Conservation (phyloP, 1,284 basidiomycete species). For the Ganoderma multipileum region DNA sequence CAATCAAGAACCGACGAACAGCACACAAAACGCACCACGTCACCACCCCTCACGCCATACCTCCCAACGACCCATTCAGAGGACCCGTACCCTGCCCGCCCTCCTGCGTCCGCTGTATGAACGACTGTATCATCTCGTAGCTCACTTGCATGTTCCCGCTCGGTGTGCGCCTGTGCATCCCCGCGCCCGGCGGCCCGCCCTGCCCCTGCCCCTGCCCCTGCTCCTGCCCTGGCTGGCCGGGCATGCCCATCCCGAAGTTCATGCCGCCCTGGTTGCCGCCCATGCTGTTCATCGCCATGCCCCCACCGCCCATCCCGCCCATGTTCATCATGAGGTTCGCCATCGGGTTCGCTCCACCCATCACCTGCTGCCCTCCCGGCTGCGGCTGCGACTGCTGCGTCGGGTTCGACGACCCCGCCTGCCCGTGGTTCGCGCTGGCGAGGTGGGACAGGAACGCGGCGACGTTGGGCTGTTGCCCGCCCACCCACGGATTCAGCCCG, state of each 20-base stretch:
- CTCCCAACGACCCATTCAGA: slow-evolving; percentile 21
- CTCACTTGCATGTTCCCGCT: slow-evolving; percentile 42
- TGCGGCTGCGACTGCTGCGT: slow-evolving; percentile 6
- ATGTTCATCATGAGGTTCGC: slow-evolving; percentile 11
- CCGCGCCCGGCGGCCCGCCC: not conserved
- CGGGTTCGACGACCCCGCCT: slow-evolving; percentile 18
- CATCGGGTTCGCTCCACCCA: slow-evolving; percentile 9
- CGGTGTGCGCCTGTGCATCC: slow-evolving; percentile 34
- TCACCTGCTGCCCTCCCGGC: not conserved
- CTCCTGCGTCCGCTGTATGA: slow-evolving; percentile 57
- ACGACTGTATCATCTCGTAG: slow-evolving; percentile 66
- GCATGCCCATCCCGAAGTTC: slow-evolving; percentile 26
- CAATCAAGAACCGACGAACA: not conserved
- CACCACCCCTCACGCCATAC: slow-evolving; percentile 16
- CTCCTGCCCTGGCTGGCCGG: not conserved
- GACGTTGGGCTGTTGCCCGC: slow-evolving; percentile 18
- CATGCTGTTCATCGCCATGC: slow-evolving; percentile 10
- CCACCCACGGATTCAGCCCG: slow-evolving; percentile 24
- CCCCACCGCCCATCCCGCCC: not conserved
- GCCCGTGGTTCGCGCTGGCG: slow-evolving; percentile 6
- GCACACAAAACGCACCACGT: too few species aligned
- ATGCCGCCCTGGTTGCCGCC: slow-evolving; percentile 6
- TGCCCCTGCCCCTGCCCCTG: slow-evolving; percentile 12
- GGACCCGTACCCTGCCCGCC: slow-evolving; percentile 13
- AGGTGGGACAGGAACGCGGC: slow-evolving; percentile 18